These are phyloP conservation scores for Cinchona pubescens DNA, from an alignment of 257 asterid genomes.

Conservation along the genomic window DNA sequence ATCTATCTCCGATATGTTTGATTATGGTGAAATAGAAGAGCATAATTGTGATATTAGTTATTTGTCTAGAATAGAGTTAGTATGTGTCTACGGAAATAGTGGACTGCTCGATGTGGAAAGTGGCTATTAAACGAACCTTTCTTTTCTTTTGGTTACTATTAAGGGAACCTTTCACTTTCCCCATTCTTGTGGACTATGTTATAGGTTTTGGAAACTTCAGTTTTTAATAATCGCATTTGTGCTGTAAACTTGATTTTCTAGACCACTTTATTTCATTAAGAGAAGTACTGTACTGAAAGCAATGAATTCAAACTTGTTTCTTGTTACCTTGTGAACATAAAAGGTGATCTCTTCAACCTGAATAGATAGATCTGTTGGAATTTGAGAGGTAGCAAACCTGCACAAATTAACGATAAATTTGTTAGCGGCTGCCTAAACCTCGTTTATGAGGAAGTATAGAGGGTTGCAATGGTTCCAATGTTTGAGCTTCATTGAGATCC, in stretches of 20 bases:
- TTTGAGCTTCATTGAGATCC: not conserved
- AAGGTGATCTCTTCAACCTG: slow-evolving; percentile 73
- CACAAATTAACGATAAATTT: slow-evolving; percentile 6
- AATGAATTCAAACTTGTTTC: not conserved
- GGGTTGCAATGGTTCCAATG: no score
- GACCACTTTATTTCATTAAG: no score
- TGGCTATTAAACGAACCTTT: not conserved
- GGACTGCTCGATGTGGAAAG: not conserved
- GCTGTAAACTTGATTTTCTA: not conserved
- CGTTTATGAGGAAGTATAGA: not conserved
- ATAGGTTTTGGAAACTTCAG: not conserved
- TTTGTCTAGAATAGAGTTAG: not conserved
- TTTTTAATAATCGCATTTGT: not conserved
- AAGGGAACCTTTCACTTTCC: not conserved
- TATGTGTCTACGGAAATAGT: not conserved
- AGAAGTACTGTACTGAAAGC: not conserved
- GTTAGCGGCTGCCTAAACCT: not conserved
- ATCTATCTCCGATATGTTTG: not conserved
- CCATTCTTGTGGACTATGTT: not conserved
- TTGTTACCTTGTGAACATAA: slow-evolving; percentile 69
- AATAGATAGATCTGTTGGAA: slow-evolving; percentile 73
- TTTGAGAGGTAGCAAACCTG: slow-evolving; percentile 68
- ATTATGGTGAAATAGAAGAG: not conserved
- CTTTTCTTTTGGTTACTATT: not conserved
- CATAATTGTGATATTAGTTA: not conserved